Percentiles rank a stretch among this genome's conserved stretches.
These are phyloP conservation scores for Lecanosticta acicola DNA, from an alignment of 2,329 filamentous ascomycete genomes.

Conservation along the genomic window DNA sequence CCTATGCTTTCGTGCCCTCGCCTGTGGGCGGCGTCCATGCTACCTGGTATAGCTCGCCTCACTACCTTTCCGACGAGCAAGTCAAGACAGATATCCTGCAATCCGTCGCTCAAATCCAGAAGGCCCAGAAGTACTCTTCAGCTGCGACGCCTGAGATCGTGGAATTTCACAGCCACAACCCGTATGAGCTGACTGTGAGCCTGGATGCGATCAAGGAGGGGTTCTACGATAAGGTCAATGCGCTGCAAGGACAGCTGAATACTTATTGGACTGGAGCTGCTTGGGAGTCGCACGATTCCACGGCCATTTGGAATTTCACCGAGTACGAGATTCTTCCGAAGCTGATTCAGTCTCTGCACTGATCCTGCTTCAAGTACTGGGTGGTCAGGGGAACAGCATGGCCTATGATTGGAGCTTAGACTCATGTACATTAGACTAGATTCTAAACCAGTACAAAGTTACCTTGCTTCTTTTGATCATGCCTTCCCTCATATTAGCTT, in stretches of 20 bases:
- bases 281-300: conserved; percentile 31
- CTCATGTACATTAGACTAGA: no score
- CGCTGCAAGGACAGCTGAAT: conserved; percentile 23
- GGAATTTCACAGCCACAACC: conserved; percentile 24
- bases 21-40: conserved; percentile 9
- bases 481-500: no score
- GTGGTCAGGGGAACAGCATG: no score
- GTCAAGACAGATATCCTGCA: conserved; percentile 15
- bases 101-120: conserved; percentile 3
- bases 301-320: conserved; percentile 30
- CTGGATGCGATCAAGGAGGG: conserved; percentile 23
- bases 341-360: not conserved
- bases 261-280: conserved; percentile 30
- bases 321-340: conserved; percentile 15
- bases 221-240: conserved; percentile 26
- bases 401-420: no score
- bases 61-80: conserved; percentile 9
- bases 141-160: conserved; percentile 15
- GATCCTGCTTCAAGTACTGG: no score
- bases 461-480: no score
- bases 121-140: conserved; percentile 2
- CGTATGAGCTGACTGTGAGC: conserved; percentile 24
- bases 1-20: conserved; percentile 8
- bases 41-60: conserved; percentile 13
- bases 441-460: no score